Percentiles rank a stretch among this genome's conserved stretches.
phyloP scores from a whole-genome alignment of 1,284 basidiomycete genomes.

The Apiotrichum akiyoshidainum region DNA sequence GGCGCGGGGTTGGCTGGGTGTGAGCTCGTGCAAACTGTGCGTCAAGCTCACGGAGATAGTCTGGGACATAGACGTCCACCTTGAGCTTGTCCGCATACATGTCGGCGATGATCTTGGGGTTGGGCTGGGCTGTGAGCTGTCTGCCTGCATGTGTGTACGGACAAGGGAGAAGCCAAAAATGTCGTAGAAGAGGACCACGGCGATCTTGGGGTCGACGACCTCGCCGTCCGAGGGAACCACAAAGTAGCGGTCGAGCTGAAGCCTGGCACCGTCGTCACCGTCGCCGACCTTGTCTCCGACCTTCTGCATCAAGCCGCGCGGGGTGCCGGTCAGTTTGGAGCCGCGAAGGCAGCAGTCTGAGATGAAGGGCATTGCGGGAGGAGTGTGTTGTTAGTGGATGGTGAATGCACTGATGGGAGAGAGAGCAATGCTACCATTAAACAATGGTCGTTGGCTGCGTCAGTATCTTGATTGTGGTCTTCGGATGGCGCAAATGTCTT shows the following conservation, averaged over 20 bases:
- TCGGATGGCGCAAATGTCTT: no score
- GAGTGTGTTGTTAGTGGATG: neutral
- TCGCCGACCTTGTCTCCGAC: neutral
- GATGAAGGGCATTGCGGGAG: constrained; percentile 4
- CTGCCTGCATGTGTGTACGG: neutral
- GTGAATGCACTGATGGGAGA: no score
- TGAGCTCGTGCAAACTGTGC: neutral
- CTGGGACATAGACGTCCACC: constrained; percentile 61
- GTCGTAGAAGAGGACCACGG: constrained; percentile 61
- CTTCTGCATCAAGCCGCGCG: constrained; percentile 25
- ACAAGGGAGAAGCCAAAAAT: constrained; percentile 55
- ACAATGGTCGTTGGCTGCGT: no score
- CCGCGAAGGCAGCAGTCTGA: constrained; percentile 32
- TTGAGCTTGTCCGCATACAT: constrained; percentile 56
- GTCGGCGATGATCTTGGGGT: constrained; percentile 65
- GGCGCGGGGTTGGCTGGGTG: neutral
- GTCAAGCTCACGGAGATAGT: constrained; percentile 36
- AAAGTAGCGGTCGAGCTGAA: constrained; percentile 33
- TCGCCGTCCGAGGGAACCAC: constrained; percentile 29
- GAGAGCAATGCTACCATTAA: no score
- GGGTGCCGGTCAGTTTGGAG: constrained; percentile 24
- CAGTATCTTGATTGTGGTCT: no score
- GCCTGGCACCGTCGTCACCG: neutral
- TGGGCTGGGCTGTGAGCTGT: constrained; percentile 36
- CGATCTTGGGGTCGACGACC: constrained; percentile 34